Base-by-base conservation (phyloP, 106 monocot species). In the Allium cepa region DNA sequence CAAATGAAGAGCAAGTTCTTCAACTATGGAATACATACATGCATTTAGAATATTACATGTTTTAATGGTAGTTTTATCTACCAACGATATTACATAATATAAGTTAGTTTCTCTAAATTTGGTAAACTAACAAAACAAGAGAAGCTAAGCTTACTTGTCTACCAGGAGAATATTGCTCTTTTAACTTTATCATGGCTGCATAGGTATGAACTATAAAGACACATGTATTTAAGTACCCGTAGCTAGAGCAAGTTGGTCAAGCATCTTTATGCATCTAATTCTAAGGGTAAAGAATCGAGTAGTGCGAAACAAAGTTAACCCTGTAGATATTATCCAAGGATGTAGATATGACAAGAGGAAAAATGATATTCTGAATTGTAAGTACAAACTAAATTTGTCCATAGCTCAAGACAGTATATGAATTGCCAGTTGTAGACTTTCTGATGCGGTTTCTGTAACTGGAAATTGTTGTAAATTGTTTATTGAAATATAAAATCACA, bases 361-460 rank as follows among this genome's bases (percentile, higher is more conserved):
- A 99, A 89, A 69, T 92, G 87, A 51, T 76, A 69, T 73, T 93
- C 97, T 11, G 87, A 84, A 66, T 74, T 87, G 62, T 87, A 81
- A 9, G 78, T 57, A 71, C 84, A 99, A 48, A 99, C 74, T 46
- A 99, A 78, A 61, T 69, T 65, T 12, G 92, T 92, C 97, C 97
- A 99, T 46, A 99, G 78, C 67, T 99, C 92, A 71, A 99, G 92
- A 70, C 97, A 99, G 63, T 72, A 75, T 48, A 92, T 79, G 60
- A 86, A 99, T 73, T 99, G 88, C 92, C 97, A 99, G 57, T 99
- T 87, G 76, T 92, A 99, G 59, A 92, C 92, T 70, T 89, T 92
- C 72, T 87, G 85, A 53, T 92, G 87, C 53, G 89, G 73, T 78
- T 90, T 88, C 84, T 99, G 87, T 15, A 49, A 65, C 22, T 22